A percentile compares a stretch with the other conserved stretches of the same genome.
These are phyloP conservation scores for Colletotrichum gloeosporioides DNA, from an alignment of 2,329 filamentous ascomycete genomes.

Conservation along the genomic window DNA sequence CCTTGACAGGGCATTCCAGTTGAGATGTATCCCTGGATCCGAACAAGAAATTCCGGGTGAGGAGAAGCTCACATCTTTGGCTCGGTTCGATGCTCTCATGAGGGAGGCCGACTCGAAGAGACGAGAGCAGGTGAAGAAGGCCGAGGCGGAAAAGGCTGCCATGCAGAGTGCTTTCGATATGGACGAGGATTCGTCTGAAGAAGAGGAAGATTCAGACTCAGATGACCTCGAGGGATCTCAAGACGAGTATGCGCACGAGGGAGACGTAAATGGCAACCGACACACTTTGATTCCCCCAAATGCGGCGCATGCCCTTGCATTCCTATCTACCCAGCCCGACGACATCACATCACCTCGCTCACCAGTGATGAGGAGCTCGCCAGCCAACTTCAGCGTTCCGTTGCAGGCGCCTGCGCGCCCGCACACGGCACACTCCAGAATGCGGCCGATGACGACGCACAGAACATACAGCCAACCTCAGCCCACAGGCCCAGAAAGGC, in stretches of 20 bases:
- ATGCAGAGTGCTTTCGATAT: conserved; percentile 57
- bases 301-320: conserved; percentile 56
- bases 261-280: conserved; percentile 30
- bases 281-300: conserved; percentile 46
- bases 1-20: conserved; percentile 69
- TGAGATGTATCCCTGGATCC: conserved; percentile 67
- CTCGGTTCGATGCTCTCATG: conserved; percentile 71
- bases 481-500: conserved; percentile 31
- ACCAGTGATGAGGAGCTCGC: conserved; percentile 31
- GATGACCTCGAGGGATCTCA: conserved; percentile 45
- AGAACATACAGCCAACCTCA: conserved; percentile 56
- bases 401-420: conserved; percentile 42
- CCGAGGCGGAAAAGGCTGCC: conserved; percentile 32
- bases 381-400: conserved; percentile 20
- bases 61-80: conserved; percentile 68
- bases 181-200: conserved; percentile 51
- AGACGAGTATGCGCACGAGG: conserved; percentile 41
- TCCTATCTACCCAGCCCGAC: conserved; percentile 50
- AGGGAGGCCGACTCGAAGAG: conserved; percentile 60
- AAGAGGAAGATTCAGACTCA: conserved; percentile 41
- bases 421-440: conserved; percentile 59
- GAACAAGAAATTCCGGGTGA: conserved; percentile 60
- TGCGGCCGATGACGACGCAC: conserved; percentile 47
- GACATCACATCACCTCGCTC: conserved; percentile 37
- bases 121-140: conserved; percentile 42